Conservation (phyloP, 2,329 filamentous ascomycete genomes). For the Colletotrichum neosansevieriae region DNA sequence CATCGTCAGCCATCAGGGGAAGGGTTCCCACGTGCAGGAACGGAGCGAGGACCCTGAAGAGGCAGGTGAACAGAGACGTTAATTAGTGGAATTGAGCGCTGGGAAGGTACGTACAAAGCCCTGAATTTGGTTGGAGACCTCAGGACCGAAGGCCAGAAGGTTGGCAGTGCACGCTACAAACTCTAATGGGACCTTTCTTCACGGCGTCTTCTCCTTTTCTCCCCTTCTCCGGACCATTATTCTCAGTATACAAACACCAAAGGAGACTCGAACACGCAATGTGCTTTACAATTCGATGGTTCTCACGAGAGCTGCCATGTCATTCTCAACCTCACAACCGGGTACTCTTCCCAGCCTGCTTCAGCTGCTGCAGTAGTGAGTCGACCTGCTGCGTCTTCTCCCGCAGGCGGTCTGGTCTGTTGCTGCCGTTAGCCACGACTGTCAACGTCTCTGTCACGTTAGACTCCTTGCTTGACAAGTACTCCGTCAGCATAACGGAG, state of each 20-base stretch:
- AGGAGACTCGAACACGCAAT: neutral
- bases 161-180: conserved; percentile 30
- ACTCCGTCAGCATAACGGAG: conserved; percentile 13
- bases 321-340: neutral
- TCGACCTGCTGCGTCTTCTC: conserved; percentile 28
- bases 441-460: conserved; percentile 26
- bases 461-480: conserved; percentile 17
- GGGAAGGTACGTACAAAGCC: conserved; percentile 20
- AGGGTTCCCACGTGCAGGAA: too few relatives aligned
- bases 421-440: conserved; percentile 15
- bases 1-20: neutral
- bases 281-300: neutral
- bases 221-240: neutral
- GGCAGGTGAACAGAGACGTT: neutral
- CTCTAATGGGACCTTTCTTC: conserved; percentile 28
- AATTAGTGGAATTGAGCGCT: neutral
- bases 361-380: conserved; percentile 27
- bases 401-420: conserved; percentile 29
- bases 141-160: conserved; percentile 13
- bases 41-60: too few relatives aligned
- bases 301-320: neutral
- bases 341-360: conserved; percentile 24
- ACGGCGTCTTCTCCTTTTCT: conserved; percentile 4
- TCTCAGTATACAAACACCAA: neutral
- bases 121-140: too few relatives aligned